phyloP scores from a whole-genome alignment of 192 early-diverging fungal genomes.

The Obelidium mucronatum region DNA sequence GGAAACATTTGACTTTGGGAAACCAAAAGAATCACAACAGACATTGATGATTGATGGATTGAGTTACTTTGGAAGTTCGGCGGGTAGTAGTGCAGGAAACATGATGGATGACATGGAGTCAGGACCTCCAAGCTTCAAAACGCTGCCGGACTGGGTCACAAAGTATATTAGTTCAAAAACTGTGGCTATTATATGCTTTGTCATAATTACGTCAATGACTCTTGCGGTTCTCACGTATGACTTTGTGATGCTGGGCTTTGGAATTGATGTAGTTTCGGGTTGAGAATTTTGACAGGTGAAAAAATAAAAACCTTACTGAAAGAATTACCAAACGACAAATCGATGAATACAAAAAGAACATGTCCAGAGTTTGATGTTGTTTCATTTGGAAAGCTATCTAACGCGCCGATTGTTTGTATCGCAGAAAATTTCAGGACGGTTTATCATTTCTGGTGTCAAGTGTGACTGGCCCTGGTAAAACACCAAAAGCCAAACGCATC shows the following conservation, averaged over 20 bases:
- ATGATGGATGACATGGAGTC: conserved; percentile 34
- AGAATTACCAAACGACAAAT: conserved; percentile 16
- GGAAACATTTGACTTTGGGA: background rate
- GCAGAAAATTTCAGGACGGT: conserved; percentile 54
- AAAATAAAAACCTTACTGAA: too few species aligned
- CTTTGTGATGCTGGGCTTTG: conserved; percentile 54
- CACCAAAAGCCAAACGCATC: background rate
- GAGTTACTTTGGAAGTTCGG: conserved; percentile 1
- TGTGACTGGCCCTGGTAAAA: conserved; percentile 55
- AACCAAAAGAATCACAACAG: background rate
- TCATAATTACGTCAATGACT: conserved; percentile 44
- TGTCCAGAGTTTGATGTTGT: conserved; percentile 12
- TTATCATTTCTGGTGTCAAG: conserved; percentile 55
- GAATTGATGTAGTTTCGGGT: conserved; percentile 50
- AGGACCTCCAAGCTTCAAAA: conserved; percentile 42
- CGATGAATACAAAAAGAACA: conserved; percentile 45
- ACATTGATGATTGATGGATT: conserved; percentile 33
- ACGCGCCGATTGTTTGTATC: background rate
- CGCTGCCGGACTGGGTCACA: conserved; percentile 43
- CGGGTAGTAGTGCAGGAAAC: background rate
- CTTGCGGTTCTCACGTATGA: conserved; percentile 60
- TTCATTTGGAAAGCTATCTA: background rate
- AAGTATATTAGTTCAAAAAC: conserved; percentile 38
- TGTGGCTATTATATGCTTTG: conserved; percentile 40
- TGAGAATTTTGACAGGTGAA: too few species aligned